Evolutionary conservation across 2,329 filamentous ascomycete species (phyloP), one percentile per base, ranked within the genome.

Genomic region (Sarocladium strictum): DNA sequence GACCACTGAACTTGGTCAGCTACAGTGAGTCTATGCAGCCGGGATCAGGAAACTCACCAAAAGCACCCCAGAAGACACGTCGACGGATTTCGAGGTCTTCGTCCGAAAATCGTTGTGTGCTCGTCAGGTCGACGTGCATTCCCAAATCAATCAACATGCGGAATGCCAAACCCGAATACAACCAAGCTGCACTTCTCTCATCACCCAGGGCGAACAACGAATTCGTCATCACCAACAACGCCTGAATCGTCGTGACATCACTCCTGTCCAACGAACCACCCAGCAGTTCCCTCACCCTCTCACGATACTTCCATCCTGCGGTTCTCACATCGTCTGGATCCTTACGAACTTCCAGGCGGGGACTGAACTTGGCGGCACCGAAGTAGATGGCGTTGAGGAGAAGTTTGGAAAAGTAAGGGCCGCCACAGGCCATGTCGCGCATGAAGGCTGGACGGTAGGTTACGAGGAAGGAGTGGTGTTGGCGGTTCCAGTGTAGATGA

Each of bases 91-190:
- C 76, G 10, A 68, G 63, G 35, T 77, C 75, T 54, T 78, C 75
- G 38, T 74, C 71, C 2, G 72, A 69, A 45, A 75, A 66, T 12
- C 64, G 65, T 12, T 64, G 62, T 4, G 56, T 57, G 32, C 24
- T 57, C 45, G 65, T 62, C 52, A 64, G 65, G 63, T 73, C 71
- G 17, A 78, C 69, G 58, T 80, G 77, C 58, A 83, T 74, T 0
- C 78, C 75, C 4, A 83, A 62, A 59, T 84, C 80, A 52, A 76
- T 73, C 24, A 83, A 67, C 66, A 83, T 76, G 10, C 78, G 72
- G 55, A 82, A 79, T 0, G 80, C 79, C 58, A 79, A 72, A 1
- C 80, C 80, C 53, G 77, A 73, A 56, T 83, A 84, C 3, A 83
- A 59, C 81, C 81, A 85, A 2, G 79, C 76, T 5, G 72, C 71